Base-by-base conservation (phyloP, 1,284 basidiomycete genomes). In the Thecaphora frezii region DNA sequence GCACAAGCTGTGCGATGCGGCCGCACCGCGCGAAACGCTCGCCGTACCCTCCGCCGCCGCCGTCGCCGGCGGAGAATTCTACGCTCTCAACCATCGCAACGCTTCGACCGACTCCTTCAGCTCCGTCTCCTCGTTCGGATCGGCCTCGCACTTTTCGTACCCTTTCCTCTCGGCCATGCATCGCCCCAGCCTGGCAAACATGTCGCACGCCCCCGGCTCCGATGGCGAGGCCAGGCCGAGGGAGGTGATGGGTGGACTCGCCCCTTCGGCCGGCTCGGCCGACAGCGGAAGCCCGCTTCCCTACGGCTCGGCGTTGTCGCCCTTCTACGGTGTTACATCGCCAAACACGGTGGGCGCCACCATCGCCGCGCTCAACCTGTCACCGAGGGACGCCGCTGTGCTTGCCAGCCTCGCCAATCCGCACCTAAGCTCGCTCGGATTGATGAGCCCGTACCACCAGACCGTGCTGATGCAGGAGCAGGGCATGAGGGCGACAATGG, bases 141-240 rank as follows among this genome's bases (percentile, higher is more conserved):
- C 59, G 30, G 69, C 58, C 2, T 59, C 60, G 8, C 70, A 74
- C 55, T 62, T 63, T 26, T 69, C 61, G 19, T 73, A 76, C 59
- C 73, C 73, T 0, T 75, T 62, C 47, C 57, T 74, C 1, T 54
- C 54, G n/a, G 63, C 62, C 16, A 66, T 71, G 50, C 63, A 71
- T 22, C 67, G 62, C 18, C 43, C 51, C 12, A 46, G 48, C 23
- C 41, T 50, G 28, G 37, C 51, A n/a, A 51, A 58, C 14, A 24
- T 39, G 12, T 43, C 36, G 8, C 47, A 9, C 18, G n/a, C 13
- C 13, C 24, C 18, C 24, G 9, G 23, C 24, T 41, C 21, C 9
- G 16, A 24, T 21, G 5, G 24, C n/a, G 43, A 44, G 24, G 22
- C 43, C n/a, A n/a, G 7, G 10, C 25, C 43, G 28, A 5, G n/a